These are phyloP conservation scores for Periconia sp. DNA, from an alignment of 2,329 filamentous ascomycete species.

Conservation along the genomic window DNA sequence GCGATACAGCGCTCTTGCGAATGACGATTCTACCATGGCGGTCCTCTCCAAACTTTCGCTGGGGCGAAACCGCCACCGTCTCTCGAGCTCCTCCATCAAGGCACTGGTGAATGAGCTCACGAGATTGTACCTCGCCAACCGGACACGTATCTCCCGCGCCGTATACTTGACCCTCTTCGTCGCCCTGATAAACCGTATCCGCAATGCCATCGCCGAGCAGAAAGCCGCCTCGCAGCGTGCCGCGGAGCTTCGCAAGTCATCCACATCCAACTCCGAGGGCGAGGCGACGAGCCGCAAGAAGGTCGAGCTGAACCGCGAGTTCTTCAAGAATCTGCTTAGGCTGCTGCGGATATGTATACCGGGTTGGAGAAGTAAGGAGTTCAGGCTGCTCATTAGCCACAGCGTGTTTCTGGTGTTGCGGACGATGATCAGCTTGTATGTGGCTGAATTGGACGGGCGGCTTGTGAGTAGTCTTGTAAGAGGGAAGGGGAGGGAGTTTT, in stretches of 20 bases:
- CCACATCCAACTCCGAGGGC: constrained; percentile 36
- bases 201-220: constrained; percentile 90
- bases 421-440: constrained; percentile 92
- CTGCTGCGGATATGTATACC: constrained; percentile 88
- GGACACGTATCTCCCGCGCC: constrained; percentile 50
- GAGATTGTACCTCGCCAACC: constrained; percentile 45
- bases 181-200: constrained; percentile 72
- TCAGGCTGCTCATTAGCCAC: constrained; percentile 84
- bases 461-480: constrained; percentile 92
- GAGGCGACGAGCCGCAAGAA: constrained; percentile 66
- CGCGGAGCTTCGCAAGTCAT: constrained; percentile 61
- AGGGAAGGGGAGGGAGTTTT: constrained; percentile 87
- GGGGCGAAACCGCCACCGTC: constrained; percentile 26
- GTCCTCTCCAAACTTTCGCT: constrained; percentile 49
- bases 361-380: constrained; percentile 86
- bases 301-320: constrained; percentile 91
- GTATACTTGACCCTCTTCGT: constrained; percentile 51
- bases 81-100: constrained; percentile 42
- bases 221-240: constrained; percentile 78
- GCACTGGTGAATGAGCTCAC: constrained; percentile 46
- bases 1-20: too few relatives aligned
- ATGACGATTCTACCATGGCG: constrained; percentile 41
- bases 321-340: constrained; percentile 76
- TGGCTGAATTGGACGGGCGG: constrained; percentile 92
- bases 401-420: constrained; percentile 90